Evolutionary conservation across 2,329 filamentous ascomycete genomes (phyloP), one percentile per base, ranked within the genome.

Genomic region (Microsporum canis): DNA sequence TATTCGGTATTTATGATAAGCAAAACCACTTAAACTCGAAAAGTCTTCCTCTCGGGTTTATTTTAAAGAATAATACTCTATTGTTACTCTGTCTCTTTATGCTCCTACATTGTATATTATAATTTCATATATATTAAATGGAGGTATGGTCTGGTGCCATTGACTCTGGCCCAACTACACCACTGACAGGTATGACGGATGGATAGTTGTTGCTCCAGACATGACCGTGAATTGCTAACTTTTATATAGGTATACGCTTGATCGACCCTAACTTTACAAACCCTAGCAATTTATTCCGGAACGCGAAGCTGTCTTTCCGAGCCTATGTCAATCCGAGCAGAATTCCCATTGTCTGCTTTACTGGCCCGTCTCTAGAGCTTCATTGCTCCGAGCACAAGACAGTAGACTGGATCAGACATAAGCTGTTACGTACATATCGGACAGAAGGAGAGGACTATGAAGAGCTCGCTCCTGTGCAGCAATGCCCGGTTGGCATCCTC

Each of bases 401-500:
- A 3, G 69, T 70, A 49, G 68, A 72, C 71, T 77, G 74, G 74
- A 67, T 76, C 39, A 73, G 71, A 59, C 64, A 64, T 47, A 75
- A 69, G 60, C 57, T 77, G n/a, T 66, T 73, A n/a, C 65, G 67
- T 39, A 64, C 73, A 5, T 74, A 70, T 71, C 62, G 71, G 39
- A 53, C 49, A 14, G 49, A 31, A 34, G 49, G 33, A n/a, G 27
- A n/a, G 8, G 67, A 71, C n/a, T 68, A 71, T 39, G 70, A 71
- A 57, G 71, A 71, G 12, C n/a, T 69, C 47, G 67, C 68, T 49
- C 33, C 55, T 14, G 27, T 39, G n/a, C 14, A 45, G 14, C 75
- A 76, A 64, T 75, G 73, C 38, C 74, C 75, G 2, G 68, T 74
- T 58, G 74, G 72, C 6, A 65, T 77, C 49, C 69, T 77, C 31